Conservation (phyloP, 2,329 filamentous ascomycete genomes). For the Niveomyces coronatus region DNA sequence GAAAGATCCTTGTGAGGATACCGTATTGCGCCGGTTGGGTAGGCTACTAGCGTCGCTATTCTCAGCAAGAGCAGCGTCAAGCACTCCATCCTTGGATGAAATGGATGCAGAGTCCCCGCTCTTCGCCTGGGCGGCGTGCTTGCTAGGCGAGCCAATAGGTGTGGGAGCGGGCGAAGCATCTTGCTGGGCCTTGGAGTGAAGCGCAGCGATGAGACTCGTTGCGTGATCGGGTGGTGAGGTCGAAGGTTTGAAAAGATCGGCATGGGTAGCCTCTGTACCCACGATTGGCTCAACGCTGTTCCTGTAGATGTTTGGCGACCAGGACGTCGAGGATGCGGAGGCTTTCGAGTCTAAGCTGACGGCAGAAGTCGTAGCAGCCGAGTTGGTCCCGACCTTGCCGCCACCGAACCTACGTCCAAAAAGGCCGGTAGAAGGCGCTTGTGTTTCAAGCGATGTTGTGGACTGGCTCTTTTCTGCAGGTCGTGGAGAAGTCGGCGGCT, state of each 20-base stretch:
- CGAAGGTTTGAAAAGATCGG: conserved; percentile 51
- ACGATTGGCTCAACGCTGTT: conserved; percentile 52
- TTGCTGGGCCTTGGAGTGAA: conserved; percentile 52
- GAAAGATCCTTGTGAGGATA: conserved; percentile 25
- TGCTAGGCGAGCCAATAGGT: conserved; percentile 24
- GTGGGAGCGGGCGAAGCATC: conserved; percentile 41
- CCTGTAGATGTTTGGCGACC: conserved; percentile 25
- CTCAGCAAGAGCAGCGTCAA: conserved; percentile 24
- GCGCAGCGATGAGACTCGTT: conserved; percentile 53
- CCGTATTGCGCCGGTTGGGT: conserved; percentile 25
- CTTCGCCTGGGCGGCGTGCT: conserved; percentile 26
- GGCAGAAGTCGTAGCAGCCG: conserved; percentile 31
- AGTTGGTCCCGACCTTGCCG: conserved; percentile 23
- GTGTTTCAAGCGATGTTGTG: conserved; percentile 32
- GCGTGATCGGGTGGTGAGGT: conserved; percentile 50
- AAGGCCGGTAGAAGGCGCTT: conserved; percentile 28
- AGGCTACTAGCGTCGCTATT: conserved; percentile 19
- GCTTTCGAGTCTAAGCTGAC: conserved; percentile 38
- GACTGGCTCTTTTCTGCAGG: conserved; percentile 47
- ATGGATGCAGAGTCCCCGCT: conserved; percentile 40
- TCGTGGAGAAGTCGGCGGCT: conserved; percentile 29
- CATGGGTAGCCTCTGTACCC: conserved; percentile 54
- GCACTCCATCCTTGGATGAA: conserved; percentile 34
- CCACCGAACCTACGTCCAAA: conserved; percentile 39
- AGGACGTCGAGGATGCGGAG: conserved; percentile 22